phyloP scores from a whole-genome alignment of 1,284 basidiomycete species.

The Puccinia triticina region DNA sequence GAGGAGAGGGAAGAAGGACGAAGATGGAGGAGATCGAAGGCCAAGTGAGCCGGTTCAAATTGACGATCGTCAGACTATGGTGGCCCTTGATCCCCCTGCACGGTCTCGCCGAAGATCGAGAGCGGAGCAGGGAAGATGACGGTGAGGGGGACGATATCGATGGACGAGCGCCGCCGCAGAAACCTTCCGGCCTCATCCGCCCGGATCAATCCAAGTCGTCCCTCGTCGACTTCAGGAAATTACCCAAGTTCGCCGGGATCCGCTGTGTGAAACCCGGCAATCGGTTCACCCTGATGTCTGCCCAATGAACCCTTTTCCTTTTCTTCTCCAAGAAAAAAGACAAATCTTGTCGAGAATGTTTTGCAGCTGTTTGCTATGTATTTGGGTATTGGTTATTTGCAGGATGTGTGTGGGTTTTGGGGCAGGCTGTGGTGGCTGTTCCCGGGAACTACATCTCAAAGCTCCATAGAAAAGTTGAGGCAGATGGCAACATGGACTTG shows the following conservation, averaged over 20 bases:
- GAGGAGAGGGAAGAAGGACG: not conserved
- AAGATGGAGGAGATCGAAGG: not conserved
- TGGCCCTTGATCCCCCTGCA: not conserved
- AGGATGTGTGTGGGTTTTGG: too few species aligned
- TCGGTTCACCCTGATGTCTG: slow-evolving; percentile 12
- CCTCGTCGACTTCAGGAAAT: not conserved
- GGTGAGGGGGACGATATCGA: not conserved
- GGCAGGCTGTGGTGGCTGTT: too few species aligned
- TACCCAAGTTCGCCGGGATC: slow-evolving; percentile 7
- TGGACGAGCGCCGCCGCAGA: not conserved
- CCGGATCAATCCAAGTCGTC: not conserved
- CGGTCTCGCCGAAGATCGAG: not conserved
- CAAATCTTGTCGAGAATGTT: too few species aligned
- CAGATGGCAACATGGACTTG: too few species aligned
- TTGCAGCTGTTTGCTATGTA: too few species aligned
- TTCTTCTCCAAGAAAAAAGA: too few species aligned
- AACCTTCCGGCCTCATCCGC: too few species aligned
- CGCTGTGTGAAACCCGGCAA: slow-evolving; percentile 33
- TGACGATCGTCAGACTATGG: slow-evolving; percentile 12
- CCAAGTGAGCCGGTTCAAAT: not conserved
- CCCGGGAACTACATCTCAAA: too few species aligned
- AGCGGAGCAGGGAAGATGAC: not conserved
- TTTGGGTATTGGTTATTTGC: too few species aligned
- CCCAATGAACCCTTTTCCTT: not conserved
- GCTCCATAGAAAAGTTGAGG: too few species aligned